Conservation (phyloP, 441 rosid species). For the Biscutella laevigata region DNA sequence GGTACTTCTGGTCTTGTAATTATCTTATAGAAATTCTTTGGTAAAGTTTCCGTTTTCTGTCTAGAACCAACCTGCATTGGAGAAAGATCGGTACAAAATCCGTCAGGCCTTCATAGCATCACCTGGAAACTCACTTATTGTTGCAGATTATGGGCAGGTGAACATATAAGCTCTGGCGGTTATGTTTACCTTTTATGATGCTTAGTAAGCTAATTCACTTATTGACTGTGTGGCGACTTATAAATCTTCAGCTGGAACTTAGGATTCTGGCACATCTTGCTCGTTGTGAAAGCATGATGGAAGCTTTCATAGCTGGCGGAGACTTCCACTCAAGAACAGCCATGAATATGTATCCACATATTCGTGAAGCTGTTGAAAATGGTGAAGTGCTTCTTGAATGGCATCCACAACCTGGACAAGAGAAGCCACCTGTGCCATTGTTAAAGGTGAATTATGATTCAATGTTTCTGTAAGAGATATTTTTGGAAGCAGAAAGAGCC, state of each 20-base stretch:
- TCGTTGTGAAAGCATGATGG: constrained; percentile 87
- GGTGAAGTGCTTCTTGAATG: constrained; percentile 85
- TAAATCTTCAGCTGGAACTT: constrained; percentile 74
- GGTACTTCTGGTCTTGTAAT: neutral
- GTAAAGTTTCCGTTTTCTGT: neutral
- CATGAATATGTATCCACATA: constrained; percentile 93
- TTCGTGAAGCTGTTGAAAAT: constrained; percentile 66
- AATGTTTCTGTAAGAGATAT: neutral
- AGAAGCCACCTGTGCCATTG: constrained; percentile 87
- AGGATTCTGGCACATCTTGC: constrained; percentile 97
- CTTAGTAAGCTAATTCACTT: constrained; percentile 4
- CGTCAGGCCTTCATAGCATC: constrained; percentile 90
- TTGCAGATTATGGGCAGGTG: constrained; percentile 99
- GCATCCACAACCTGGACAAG: constrained; percentile 88
- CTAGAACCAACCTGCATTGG: constrained; percentile 97
- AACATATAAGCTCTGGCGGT: constrained; percentile 20
- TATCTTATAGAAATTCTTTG: neutral
- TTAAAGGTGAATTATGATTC: constrained; percentile 53
- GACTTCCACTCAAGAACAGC: constrained; percentile 99
- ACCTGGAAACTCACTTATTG: constrained; percentile 89
- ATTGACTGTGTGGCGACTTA: constrained; percentile 28
- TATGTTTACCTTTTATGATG: constrained; percentile 13
- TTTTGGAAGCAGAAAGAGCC: neutral
- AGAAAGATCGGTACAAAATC: constrained; percentile 97
- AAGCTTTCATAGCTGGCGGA: constrained; percentile 93